A percentile compares a stretch with the other conserved stretches of the same genome.
Conservation (phyloP, 306 rosid species). For the Medicago truncatula region MtrunA17r5.0-ANR NC_053045.1:47727501-47728000, state of each 20-base stretch:
- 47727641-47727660: constrained; percentile 36
- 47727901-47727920: constrained; percentile 8
- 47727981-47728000: not conserved
- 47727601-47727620: constrained; percentile 48
- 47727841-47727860: constrained; percentile 35
- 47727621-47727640: constrained; percentile 50
- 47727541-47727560: not conserved
- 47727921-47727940: not conserved
- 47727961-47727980: constrained; percentile 32
- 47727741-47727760: not conserved
- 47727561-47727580: not conserved
- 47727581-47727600: constrained; percentile 38
- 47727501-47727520: not conserved
- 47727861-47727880: constrained; percentile 6
- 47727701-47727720: constrained; percentile 24
- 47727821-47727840: constrained; percentile 31
- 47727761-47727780: no score
- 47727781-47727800: not conserved
- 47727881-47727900: not conserved
- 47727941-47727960: not conserved
- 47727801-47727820: not conserved
- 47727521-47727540: constrained; percentile 21
- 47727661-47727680: constrained; percentile 29
- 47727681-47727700: not conserved
- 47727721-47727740: not conserved